Base-by-base conservation (phyloP, 306 rosid species). In the Casuarina cunninghamiana region DNA sequence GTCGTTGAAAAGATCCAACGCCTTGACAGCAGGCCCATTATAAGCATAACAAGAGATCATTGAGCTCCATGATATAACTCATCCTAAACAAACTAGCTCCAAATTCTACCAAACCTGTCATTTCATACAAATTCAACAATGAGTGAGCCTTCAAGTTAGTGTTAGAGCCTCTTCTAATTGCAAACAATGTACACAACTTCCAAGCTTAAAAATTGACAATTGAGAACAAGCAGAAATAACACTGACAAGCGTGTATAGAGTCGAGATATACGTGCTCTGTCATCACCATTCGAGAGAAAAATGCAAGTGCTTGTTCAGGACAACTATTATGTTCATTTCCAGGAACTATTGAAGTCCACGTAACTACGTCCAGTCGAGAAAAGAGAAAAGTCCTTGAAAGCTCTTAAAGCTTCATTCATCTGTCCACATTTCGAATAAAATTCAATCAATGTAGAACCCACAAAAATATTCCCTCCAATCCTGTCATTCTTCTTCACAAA, bases 51-150 rank as follows among this genome's bases (percentile, higher is more conserved):
- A 93, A 4, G 96, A 92, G 71, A 93, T 75, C 90, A 93, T 88
- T 63, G 97, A 84, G 87, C 96, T 91, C 93, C 98, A 91, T 45
- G 98, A 88, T 81, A 93, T 71, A 39, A 93, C 76, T 90, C 79
- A 69, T 84, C 82, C 74, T 67, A 71, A 90, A 91, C 86, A 91
- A 84, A 75, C 78, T 82, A 69, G 78, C 73, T 15, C 94, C 96
- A 79, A 37, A 78, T 80, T 81, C 83, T 46, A 83, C 32, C n/a
- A 82, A 76, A 49, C 90, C 88, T 4, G 86, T 83, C 81, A 90
- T 90, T 39, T 89, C 84, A 79, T 91, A 91, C 11, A 94, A 84
- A 82, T 90, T 83, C 72, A 91, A 79, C 69, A 89, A 53, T 11
- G 96, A 85, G 77, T 94, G 75, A 74, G 90, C 70, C 26, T 21